Evolutionary conservation across 1,284 basidiomycete species (phyloP).

Genomic region (Fomes fomentarius): DNA sequence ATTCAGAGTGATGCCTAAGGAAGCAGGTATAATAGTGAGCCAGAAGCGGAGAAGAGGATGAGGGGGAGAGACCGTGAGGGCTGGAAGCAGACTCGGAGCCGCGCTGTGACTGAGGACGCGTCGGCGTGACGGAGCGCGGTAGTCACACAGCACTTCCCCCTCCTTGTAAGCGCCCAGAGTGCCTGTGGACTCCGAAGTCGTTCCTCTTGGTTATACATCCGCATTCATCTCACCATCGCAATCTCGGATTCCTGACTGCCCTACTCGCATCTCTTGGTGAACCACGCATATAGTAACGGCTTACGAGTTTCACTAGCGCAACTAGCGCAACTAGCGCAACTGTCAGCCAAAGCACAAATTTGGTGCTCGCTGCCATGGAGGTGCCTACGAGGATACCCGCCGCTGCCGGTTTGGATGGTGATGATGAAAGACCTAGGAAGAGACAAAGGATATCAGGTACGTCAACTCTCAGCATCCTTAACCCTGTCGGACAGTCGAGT

Average conservation of each 20-base stretch:
- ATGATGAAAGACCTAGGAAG: constrained; percentile 13
- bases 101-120: constrained; percentile 11
- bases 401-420: no score
- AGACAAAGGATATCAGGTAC: constrained; percentile 11
- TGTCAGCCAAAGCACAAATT: no score
- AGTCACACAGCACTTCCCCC: constrained; percentile 2
- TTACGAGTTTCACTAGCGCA: no score
- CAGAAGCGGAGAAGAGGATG: neutral
- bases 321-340: no score
- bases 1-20: neutral
- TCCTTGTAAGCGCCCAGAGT: neutral
- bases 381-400: no score
- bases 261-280: no score
- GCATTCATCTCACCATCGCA: neutral
- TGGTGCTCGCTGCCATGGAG: no score
- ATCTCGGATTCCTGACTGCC: no score
- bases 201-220: neutral
- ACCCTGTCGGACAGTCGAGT: no score
- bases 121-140: constrained; percentile 24
- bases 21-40: neutral
- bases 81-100: neutral
- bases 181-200: neutral
- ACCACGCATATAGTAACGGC: no score
- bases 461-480: neutral
- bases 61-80: neutral